Evolutionary conservation across 2,329 filamentous ascomycete species (phyloP).

Genomic region (Phialophora tarda): DNA sequence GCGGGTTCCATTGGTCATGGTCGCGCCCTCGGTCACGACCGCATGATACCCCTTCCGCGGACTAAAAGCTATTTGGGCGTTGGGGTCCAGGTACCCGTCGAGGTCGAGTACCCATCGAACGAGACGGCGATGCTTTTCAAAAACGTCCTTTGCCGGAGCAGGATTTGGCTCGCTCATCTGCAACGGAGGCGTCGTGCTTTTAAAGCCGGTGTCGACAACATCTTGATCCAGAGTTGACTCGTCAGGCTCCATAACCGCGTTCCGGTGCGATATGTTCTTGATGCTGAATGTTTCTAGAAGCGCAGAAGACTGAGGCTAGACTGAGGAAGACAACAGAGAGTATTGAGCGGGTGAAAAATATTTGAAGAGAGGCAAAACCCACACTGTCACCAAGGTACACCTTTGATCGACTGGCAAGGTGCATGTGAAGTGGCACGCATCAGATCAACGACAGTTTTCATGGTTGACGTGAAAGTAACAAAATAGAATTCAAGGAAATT

Average conservation of each 20-base stretch:
- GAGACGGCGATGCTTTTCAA: slow-evolving; percentile 34
- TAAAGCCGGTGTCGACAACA: slow-evolving; percentile 2
- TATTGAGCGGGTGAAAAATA: neutral
- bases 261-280: neutral
- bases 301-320: neutral
- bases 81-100: slow-evolving; percentile 35
- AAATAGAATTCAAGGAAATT: neutral
- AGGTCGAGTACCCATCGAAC: slow-evolving; percentile 37
- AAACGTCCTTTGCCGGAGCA: slow-evolving; percentile 17
- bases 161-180: slow-evolving; percentile 18
- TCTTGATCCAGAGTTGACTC: slow-evolving; percentile 18
- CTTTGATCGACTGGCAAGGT: neutral
- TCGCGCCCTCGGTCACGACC: slow-evolving; percentile 32
- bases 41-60: slow-evolving; percentile 38
- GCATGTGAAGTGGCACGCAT: neutral
- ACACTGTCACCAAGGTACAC: neutral
- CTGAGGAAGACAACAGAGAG: neutral
- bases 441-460: neutral
- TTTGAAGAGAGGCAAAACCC: neutral
- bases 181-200: slow-evolving; percentile 27
- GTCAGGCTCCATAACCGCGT: slow-evolving; percentile 28
- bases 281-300: neutral
- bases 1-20: slow-evolving; percentile 29
- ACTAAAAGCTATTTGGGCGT: slow-evolving; percentile 36
- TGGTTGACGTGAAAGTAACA: neutral